Evolutionary conservation across 2,329 filamentous ascomycete species (phyloP), one percentile per base, ranked within the genome.

Genomic region (Phialocephala sp.): DNA sequence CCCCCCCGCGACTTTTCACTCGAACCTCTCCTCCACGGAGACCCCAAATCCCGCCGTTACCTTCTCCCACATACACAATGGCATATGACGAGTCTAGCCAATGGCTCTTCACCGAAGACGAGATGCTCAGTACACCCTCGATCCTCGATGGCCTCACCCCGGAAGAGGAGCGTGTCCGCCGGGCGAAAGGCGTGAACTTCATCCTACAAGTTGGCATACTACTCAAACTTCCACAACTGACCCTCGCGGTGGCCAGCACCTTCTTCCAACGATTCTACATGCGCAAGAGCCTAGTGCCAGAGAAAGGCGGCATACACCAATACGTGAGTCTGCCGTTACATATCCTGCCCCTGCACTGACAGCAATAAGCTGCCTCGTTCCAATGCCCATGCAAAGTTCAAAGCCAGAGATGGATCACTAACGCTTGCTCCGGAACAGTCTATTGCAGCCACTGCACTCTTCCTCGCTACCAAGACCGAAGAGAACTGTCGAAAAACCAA

Each of bases 261-360:
- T 98, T 97, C 81, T 94, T 99, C 77, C 94, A 99, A 78, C 88
- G 95, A 37, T 98, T 97, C 78, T 94, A 93, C 77, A 97, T 98
- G 93, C 89, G 93, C 69, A 89, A 85, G 75, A 94, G 89, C 75
- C 89, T 96, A 85, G 89, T 91, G 58, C 86, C 89, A 72, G 87
- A 90, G 73, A 91, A 88, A 69, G 85, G 85, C 68, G 93, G 93
- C 15, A 87, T 96, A 57, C 94, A 97, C 77, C 94, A 97, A 73
- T 98, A 97, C 76, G 91, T 96, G 80, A 80, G 86, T 83, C 61
- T 20, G 8, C 52, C 68, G 4, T 50, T 56, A 52, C 50, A 50
- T 47, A 14, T 20, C 59, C 27, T 18, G 47, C 43, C n/a, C 63
- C 54, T 50, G 35, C 54, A 43, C 47, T 57, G 22, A 63, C 18